These are phyloP conservation scores for Falciphora oryzae DNA, from an alignment of 2,329 filamentous ascomycete species.

Conservation along the genomic window DNA sequence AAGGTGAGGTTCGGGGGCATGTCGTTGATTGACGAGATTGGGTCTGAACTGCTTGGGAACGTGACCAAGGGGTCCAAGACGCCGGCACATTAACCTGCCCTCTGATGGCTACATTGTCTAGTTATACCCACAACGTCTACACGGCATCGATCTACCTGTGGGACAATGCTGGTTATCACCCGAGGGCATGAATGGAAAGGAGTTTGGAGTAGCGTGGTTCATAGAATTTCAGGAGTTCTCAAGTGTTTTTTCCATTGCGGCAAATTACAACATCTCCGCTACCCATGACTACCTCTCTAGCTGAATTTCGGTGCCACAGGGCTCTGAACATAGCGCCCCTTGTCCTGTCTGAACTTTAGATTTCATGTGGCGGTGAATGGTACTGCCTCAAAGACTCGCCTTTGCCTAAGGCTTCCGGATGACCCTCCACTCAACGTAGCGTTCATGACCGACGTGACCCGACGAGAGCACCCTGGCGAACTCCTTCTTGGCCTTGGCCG, in stretches of 20 bases:
- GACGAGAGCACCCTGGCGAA: neutral
- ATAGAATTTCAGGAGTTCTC: neutral
- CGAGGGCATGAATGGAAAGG: neutral
- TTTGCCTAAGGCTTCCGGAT: neutral
- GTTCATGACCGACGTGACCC: neutral
- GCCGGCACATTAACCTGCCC: neutral
- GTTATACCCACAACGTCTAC: neutral
- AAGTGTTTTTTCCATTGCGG: neutral
- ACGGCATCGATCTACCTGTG: neutral
- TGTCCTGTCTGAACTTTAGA: too few species aligned
- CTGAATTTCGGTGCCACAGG: too few species aligned
- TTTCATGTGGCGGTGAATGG: neutral
- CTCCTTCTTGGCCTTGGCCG: neutral
- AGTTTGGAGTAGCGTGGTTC: neutral
- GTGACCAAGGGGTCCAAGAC: neutral
- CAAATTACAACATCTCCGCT: neutral
- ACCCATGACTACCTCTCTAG: neutral
- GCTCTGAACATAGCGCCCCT: too few species aligned
- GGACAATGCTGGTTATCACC: neutral
- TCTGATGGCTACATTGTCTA: neutral
- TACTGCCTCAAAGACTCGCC: neutral
- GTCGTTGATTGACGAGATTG: constrained; percentile 51
- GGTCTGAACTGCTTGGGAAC: constrained; percentile 40
- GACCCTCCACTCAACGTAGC: neutral
- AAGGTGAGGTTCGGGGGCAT: constrained; percentile 50